phyloP scores from a whole-genome alignment of 2,329 filamentous ascomycete genomes.

The Colletotrichum paranaense region DNA sequence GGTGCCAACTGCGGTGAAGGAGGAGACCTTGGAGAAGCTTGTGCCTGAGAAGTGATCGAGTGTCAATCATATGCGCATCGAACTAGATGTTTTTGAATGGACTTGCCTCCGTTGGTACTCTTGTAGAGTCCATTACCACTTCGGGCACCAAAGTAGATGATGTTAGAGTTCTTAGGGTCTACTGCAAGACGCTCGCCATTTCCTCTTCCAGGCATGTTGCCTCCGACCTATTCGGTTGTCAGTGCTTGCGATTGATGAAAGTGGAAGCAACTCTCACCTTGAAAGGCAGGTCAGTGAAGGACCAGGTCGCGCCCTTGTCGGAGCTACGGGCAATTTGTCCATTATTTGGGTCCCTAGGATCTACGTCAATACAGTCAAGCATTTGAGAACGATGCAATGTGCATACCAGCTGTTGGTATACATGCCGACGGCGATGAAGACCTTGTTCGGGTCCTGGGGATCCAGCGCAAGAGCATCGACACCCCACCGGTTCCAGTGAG shows the following conservation, averaged over 20 bases:
- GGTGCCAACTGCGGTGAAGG: slow-evolving; percentile 65
- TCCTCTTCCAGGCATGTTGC: slow-evolving; percentile 71
- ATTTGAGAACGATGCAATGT: background rate
- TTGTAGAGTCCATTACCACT: slow-evolving; percentile 70
- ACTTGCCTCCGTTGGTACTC: slow-evolving; percentile 63
- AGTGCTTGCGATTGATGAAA: background rate
- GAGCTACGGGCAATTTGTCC: slow-evolving; percentile 67
- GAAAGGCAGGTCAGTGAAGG: slow-evolving; percentile 61
- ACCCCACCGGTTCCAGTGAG: slow-evolving; percentile 66
- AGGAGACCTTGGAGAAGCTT: slow-evolving; percentile 63
- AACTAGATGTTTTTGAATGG: slow-evolving; percentile 60
- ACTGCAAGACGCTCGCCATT: slow-evolving; percentile 69
- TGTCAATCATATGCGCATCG: slow-evolving; percentile 55
- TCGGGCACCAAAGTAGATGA: slow-evolving; percentile 69
- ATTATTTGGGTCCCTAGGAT: slow-evolving; percentile 60
- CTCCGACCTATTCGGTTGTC: slow-evolving; percentile 53
- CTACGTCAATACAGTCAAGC: background rate
- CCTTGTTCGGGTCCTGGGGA: slow-evolving; percentile 60
- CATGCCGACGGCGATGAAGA: slow-evolving; percentile 66
- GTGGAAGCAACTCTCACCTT: slow-evolving; percentile 46
- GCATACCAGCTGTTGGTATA: slow-evolving; percentile 67
- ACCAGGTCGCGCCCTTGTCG: slow-evolving; percentile 65
- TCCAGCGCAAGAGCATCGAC: slow-evolving; percentile 68
- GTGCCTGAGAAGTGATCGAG: slow-evolving; percentile 57
- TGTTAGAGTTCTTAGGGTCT: slow-evolving; percentile 66